A percentile compares a stretch with the other conserved stretches of the same genome.
These are phyloP conservation scores for Russula abietina DNA, from an alignment of 768 basidiomycete species.

Conservation along the genomic window DNA sequence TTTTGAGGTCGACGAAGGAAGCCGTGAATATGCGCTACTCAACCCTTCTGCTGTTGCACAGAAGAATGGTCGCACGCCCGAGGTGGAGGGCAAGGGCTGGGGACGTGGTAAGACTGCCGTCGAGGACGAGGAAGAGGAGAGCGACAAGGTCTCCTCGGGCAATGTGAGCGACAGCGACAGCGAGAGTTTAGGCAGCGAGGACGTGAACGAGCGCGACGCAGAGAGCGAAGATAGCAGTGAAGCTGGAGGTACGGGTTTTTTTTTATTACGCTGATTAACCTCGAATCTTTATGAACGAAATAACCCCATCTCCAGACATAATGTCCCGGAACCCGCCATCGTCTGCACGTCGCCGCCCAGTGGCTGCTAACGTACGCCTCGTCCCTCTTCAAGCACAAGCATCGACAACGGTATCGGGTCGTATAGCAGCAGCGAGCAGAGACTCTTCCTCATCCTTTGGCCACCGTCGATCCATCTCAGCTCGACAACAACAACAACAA, in stretches of 20 bases:
- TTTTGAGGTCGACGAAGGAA: constrained; percentile 85
- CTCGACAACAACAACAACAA: constrained; percentile 20
- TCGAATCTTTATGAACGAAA: background rate
- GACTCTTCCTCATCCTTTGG: constrained; percentile 65
- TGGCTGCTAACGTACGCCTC: constrained; percentile 51
- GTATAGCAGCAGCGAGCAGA: constrained; percentile 36
- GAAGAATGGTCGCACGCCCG: constrained; percentile 29
- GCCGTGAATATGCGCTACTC: constrained; percentile 83
- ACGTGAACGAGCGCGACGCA: background rate
- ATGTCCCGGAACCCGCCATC: background rate
- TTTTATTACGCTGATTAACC: background rate
- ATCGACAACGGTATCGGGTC: constrained; percentile 27
- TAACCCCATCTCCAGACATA: background rate
- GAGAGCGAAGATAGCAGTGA: constrained; percentile 42
- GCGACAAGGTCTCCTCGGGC: constrained; percentile 53
- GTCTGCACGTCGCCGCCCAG: constrained; percentile 31
- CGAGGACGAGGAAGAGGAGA: constrained; percentile 67
- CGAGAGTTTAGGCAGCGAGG: constrained; percentile 6
- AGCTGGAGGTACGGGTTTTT: constrained; percentile 33
- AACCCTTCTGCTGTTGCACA: constrained; percentile 79
- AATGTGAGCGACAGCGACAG: constrained; percentile 32
- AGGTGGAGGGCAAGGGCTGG: constrained; percentile 18
- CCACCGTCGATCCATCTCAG: constrained; percentile 44
- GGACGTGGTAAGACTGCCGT: constrained; percentile 27
- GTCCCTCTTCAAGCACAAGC: constrained; percentile 55